Percentiles rank a stretch among this genome's conserved stretches.
Conservation (phyloP, 768 basidiomycete genomes). For the Dioszegia crocea region DNA sequence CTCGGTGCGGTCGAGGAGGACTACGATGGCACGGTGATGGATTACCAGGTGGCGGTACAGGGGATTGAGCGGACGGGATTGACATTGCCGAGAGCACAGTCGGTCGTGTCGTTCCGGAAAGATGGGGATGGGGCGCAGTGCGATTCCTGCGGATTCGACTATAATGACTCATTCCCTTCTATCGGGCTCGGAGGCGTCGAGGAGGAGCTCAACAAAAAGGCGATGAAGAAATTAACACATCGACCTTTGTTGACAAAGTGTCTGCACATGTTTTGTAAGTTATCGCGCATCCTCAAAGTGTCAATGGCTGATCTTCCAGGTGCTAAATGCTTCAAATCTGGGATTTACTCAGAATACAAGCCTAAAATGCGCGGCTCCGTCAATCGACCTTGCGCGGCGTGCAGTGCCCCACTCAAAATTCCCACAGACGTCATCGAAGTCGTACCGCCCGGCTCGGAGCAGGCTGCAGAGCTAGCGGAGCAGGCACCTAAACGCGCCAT, state of each 20-base stretch:
- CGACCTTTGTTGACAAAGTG: slow-evolving; percentile 79
- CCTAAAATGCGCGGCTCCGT: slow-evolving; percentile 58
- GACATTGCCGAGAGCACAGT: slow-evolving; percentile 64
- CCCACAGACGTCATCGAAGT: slow-evolving; percentile 75
- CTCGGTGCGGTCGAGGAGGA: slow-evolving; percentile 53
- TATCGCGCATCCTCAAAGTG: neutral
- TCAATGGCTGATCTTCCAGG: slow-evolving; percentile 24
- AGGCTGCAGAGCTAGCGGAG: slow-evolving; percentile 14
- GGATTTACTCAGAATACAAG: slow-evolving; percentile 78
- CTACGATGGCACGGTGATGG: slow-evolving; percentile 52
- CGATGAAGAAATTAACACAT: slow-evolving; percentile 49
- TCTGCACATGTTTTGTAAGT: slow-evolving; percentile 82
- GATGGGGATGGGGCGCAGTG: slow-evolving; percentile 87
- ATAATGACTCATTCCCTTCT: slow-evolving; percentile 53
- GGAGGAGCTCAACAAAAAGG: slow-evolving; percentile 48
- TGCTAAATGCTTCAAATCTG: slow-evolving; percentile 68
- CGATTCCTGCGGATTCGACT: slow-evolving; percentile 76
- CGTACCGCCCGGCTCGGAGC: slow-evolving; percentile 57
- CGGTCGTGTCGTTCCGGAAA: slow-evolving; percentile 77
- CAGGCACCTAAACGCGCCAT: slow-evolving; percentile 17
- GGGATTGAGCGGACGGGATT: slow-evolving; percentile 76
- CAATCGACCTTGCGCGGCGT: slow-evolving; percentile 65
- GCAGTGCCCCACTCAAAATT: slow-evolving; percentile 64
- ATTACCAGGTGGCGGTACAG: slow-evolving; percentile 74
- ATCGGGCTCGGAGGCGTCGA: slow-evolving; percentile 28